Evolutionary conservation across 2,329 filamentous ascomycete genomes (phyloP), one percentile per base, ranked within the genome.

Genomic region (Chrysoporthe puriensis): DNA sequence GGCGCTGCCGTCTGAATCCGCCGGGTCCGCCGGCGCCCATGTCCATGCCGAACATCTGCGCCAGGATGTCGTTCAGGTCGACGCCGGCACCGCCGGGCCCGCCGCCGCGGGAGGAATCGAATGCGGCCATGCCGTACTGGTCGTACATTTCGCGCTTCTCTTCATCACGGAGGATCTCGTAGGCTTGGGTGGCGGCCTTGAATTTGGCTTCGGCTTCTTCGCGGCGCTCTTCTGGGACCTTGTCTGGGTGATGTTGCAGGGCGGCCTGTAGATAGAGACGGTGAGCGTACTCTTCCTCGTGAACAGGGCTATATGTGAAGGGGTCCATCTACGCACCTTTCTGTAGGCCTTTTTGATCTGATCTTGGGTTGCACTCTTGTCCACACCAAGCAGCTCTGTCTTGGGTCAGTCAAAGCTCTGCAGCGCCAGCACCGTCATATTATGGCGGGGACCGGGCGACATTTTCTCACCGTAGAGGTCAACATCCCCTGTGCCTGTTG

Each of bases 81-180:
- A 90, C 88, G 52, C 89, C 92, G n/a, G 85, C 85, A 21, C 88
- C 90, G 32, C 87, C 88, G 76, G 84, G 83, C 52, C 84, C 84
- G 64, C 90, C 86, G 50, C 68, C 68, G 65, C 88, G 84, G 48
- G 88, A 89, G 62, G 91, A 88, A 77, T 97, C 94, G 77, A 99
- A 98, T 68, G 95, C 96, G 56, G 92, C 88, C 94, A 98, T 97
- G 81, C 96, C 96, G 77, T 97, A 93, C 70, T 89, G 90, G 77
- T 99, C 96, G 83, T 99, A 99, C 70, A 96, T 81, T 66, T 92
- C 86, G 75, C 96, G 91, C 80, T 97, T 97, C 70, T 98, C 89
- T 71, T 98, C 95, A 84, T 99, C 95, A 81, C 89, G 91, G 66
- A 99, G 93, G 77, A 99, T 98, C 78, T 99, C 96, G 84, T 99